Evolutionary conservation across 2,329 filamentous ascomycete genomes (phyloP).

Genomic region (Fusarium sambucinum): DNA sequence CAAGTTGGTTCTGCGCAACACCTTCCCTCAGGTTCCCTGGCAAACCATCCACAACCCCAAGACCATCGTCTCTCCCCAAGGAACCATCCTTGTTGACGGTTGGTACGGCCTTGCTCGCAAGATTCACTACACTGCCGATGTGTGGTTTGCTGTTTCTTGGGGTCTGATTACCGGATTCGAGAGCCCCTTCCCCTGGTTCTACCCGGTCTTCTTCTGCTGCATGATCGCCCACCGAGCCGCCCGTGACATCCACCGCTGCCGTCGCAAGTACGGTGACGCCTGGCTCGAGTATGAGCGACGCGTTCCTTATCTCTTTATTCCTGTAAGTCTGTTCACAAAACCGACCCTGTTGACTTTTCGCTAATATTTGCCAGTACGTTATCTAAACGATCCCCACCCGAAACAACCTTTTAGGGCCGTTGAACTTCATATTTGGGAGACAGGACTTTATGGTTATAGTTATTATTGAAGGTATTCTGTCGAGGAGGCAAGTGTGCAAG

Average conservation of each 20-base stretch:
- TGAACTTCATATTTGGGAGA: neutral
- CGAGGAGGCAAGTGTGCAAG: neutral
- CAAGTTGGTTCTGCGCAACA: slow-evolving; percentile 75
- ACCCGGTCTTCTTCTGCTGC: slow-evolving; percentile 81
- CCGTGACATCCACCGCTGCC: slow-evolving; percentile 82
- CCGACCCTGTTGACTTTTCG: neutral
- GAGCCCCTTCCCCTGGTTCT: slow-evolving; percentile 92
- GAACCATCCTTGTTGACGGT: slow-evolving; percentile 83
- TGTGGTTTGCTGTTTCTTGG: slow-evolving; percentile 64
- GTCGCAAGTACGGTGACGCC: slow-evolving; percentile 82
- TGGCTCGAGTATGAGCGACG: slow-evolving; percentile 84
- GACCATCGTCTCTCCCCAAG: slow-evolving; percentile 77
- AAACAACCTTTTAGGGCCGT: neutral
- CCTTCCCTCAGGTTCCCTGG: slow-evolving; percentile 93
- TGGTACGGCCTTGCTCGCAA: slow-evolving; percentile 84
- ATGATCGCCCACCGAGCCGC: slow-evolving; percentile 86
- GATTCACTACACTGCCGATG: slow-evolving; percentile 64
- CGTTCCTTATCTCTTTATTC: slow-evolving; percentile 88
- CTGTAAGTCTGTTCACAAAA: slow-evolving; percentile 54
- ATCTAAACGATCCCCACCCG: slow-evolving; percentile 50
- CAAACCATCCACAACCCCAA: slow-evolving; percentile 84
- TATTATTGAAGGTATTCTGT: slow-evolving; percentile 3
- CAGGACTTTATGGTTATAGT: slow-evolving; percentile 5
- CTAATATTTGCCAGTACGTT: slow-evolving; percentile 55
- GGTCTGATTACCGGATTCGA: slow-evolving; percentile 65